Base-by-base conservation (phyloP, 352 stramenopile species). In the Globisporangium uncinulatum region DNA sequence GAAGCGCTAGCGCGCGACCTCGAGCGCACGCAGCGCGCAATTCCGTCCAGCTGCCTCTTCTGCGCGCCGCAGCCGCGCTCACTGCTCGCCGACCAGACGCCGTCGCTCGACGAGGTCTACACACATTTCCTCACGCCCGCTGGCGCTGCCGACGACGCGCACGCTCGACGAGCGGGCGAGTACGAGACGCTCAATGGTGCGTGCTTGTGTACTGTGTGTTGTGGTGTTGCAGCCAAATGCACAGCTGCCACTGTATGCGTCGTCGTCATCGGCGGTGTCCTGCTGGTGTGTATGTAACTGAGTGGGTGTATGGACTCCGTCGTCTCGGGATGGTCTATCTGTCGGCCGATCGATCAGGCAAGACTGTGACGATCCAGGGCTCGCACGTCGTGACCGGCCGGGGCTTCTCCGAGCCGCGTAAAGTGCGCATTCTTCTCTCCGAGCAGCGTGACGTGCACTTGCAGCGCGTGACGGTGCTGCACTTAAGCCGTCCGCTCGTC, bases 351-450 rank as follows among this genome's bases (percentile, higher is more conserved):
- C 15, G 15, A 46, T 39, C 55, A 88, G 78, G 76, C 48, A 83
- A 82, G 62, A 57, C 65, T 6, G 76, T 88, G 19, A 45, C 65
- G 5, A 70, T 92, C 51, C 42, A 74, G 36, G 83, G 79, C 47
- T 83, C 76, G 13, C 71, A 88, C 49, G 63, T 92, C 14, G 59
- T 75, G 42, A 86, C 79, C 5, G 56, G 65, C 0, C 59, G 56
- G 5, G 79, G 83, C 10, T 90, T 90, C 65, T 53, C 50, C 1
- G 78, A 81, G 24, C 55, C 56, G 19, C 66, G 83, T 44, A 76
- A 84, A 57, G 78, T 92, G 21, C 71, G 83, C 24, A 88, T 92
- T 48, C 56, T 92, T 49, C 64, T 92, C 58, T 87, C 80, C 0
- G 80, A 90, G 57, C 67, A 74, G 51, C 73, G 67, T 17, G 73